These are phyloP conservation scores for Gremmenia infestans DNA, from an alignment of 2,329 filamentous ascomycete genomes.

Conservation along the genomic window DNA sequence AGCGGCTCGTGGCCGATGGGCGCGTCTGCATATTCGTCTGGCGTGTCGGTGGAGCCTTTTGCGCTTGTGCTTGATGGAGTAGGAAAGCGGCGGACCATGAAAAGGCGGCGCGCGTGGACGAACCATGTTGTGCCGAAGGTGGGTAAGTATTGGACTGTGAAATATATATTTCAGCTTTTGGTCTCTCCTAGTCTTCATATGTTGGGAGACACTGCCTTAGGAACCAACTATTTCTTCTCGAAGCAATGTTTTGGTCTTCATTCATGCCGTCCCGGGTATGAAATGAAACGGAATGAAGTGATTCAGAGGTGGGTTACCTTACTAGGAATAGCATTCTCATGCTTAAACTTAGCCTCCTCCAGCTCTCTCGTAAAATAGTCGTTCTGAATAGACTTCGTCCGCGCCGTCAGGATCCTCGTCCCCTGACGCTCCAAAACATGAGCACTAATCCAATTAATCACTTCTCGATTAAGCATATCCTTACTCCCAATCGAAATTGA, in stretches of 20 bases:
- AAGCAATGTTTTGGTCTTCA: no score
- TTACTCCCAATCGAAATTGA: conserved; percentile 40
- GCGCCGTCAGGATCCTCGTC: conserved; percentile 39
- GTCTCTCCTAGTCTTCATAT: conserved; percentile 20
- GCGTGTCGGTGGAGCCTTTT: conserved; percentile 3
- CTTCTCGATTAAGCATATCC: conserved; percentile 42
- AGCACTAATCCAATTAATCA: conserved; percentile 41
- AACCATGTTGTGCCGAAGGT: conserved; percentile 45
- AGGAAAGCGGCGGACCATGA: conserved; percentile 41
- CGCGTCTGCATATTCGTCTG: conserved; percentile 41
- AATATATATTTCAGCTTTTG: conserved; percentile 17
- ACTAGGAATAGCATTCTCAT: no score
- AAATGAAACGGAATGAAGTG: no score
- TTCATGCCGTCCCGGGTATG: no score
- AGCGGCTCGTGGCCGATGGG: conserved; percentile 41
- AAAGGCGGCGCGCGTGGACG: conserved; percentile 41
- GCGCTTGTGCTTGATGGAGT: conserved; percentile 15
- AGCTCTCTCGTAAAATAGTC: conserved; percentile 16
- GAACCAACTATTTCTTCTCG: conserved; percentile 21
- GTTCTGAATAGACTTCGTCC: conserved; percentile 35
- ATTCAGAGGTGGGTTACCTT: no score
- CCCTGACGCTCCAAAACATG: conserved; percentile 35
- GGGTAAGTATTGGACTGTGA: conserved; percentile 40
- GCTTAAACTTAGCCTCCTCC: no score
- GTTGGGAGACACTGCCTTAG: conserved; percentile 33